Evolutionary conservation across 176 grass and related monocot species (phyloP), one percentile per base, ranked within the genome.

Genomic region (Echinochloa phyllopogon): DNA sequence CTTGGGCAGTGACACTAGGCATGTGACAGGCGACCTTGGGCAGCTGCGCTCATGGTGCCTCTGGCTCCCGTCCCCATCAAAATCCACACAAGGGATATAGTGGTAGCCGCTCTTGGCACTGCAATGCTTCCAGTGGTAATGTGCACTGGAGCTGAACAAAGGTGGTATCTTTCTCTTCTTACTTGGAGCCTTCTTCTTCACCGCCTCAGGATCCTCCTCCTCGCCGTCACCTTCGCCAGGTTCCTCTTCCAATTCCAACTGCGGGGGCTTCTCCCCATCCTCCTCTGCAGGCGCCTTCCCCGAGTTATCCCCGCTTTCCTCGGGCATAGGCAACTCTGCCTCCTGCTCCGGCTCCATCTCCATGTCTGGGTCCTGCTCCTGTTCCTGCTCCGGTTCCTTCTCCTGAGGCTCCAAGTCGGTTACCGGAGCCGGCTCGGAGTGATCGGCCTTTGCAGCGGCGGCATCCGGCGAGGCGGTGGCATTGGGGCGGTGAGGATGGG

Each of bases 41-140:
- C 96, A 98, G 79, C 91, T 95, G 77, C 96, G 88, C 59, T 98
- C 87, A 55, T 87, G 91, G 89, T 98, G 93, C 73, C 69, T 88
- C 75, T 90, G 91, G 49, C 89, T 88, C 36, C 93, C 84, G 68
- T 95, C 89, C 43, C 91, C 91, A 77, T 98, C 96, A 69, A 95
- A 92, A 89, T 94, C 89, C 42, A 93, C 84, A 45, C 96, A 98
- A 3, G 96, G 96, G 48, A 88, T 85, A 25, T 94, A 95, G 79
- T 87, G 89, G 69, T 93, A 67, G 38, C 93, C 93, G 59, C 87
- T 92, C 85, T 95, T 95, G 39, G 82, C 79, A 27, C 87, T 25
- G 39, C 96, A 98, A 59, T 89, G 89, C 93, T 94, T 98, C 93
- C 93, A 98, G 64, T 95, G 87, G 85, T 95, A 95, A 62, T 74